phyloP scores from a whole-genome alignment of 2,329 filamentous ascomycete species.

The Xylaria multiplex region DNA sequence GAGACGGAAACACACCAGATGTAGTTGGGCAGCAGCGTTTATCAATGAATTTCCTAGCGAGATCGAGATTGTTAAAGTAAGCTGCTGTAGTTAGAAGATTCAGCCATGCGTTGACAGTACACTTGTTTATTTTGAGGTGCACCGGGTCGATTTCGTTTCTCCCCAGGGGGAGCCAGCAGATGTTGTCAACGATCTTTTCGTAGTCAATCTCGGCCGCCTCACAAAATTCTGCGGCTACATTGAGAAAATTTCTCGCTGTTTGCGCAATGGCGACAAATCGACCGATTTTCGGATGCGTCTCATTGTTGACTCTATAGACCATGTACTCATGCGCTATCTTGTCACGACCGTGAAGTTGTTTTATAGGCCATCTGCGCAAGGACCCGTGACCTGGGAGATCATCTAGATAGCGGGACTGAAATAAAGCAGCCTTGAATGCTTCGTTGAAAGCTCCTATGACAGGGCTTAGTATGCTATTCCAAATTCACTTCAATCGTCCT shows the following conservation, averaged over 20 bases:
- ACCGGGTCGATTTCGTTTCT: no score
- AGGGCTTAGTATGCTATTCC: no score
- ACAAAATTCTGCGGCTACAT: neutral
- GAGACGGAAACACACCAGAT: neutral
- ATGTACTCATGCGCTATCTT: neutral
- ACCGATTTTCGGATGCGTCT: neutral
- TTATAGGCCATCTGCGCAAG: neutral
- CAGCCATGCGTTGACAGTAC: no score
- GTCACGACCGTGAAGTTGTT: neutral
- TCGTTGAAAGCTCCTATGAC: neutral
- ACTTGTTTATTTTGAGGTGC: no score
- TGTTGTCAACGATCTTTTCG: neutral
- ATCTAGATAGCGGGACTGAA: neutral
- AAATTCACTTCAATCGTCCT: no score
- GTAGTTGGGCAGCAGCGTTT: neutral
- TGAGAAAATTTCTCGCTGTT: neutral
- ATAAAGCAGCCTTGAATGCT: conserved; percentile 1
- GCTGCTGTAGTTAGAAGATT: neutral
- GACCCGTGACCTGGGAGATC: no score
- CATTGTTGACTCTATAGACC: neutral
- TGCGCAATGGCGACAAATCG: neutral
- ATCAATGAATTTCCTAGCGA: neutral
- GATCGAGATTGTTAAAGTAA: neutral
- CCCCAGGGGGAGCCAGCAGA: neutral
- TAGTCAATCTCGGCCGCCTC: neutral